Conservation (phyloP, 2,329 filamentous ascomycete genomes). For the Epichloe coenophiala region DNA sequence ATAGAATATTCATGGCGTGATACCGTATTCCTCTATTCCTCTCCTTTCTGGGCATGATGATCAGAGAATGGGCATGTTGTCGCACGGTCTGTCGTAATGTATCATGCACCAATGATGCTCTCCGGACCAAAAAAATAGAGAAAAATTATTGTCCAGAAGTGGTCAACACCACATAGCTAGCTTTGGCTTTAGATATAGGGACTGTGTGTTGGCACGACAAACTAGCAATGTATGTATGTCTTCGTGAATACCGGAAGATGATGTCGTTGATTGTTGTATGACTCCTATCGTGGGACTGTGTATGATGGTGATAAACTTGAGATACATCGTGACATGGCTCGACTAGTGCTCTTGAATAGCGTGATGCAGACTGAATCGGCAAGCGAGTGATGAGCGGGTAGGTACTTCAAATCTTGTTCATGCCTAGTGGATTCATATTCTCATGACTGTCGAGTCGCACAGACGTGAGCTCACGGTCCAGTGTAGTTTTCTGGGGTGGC, state of each 20-base stretch:
- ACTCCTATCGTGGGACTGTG: background rate
- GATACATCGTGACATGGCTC: background rate
- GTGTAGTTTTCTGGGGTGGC: conserved; percentile 28
- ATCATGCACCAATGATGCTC: too few species aligned
- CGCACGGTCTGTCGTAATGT: too few species aligned
- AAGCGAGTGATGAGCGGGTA: background rate
- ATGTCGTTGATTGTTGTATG: background rate
- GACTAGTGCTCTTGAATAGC: too few species aligned
- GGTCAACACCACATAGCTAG: background rate
- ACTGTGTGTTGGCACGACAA: background rate
- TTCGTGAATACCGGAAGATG: background rate
- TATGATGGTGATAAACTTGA: background rate
- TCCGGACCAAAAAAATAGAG: too few species aligned
- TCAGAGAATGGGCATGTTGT: too few species aligned
- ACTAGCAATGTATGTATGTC: background rate
- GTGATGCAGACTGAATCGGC: background rate
- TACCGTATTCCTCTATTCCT: too few species aligned
- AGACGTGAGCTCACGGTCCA: conserved; percentile 30
- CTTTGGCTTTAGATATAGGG: background rate
- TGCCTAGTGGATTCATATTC: conserved; percentile 39
- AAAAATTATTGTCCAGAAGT: background rate
- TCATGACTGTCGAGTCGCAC: conserved; percentile 20
- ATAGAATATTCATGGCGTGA: background rate
- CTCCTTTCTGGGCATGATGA: background rate
- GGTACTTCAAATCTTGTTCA: conserved; percentile 33